A percentile compares a stretch with the other conserved stretches of the same genome.
Conservation (phyloP, 306 rosid species). For the Oxytropis ochrocephala region DNA sequence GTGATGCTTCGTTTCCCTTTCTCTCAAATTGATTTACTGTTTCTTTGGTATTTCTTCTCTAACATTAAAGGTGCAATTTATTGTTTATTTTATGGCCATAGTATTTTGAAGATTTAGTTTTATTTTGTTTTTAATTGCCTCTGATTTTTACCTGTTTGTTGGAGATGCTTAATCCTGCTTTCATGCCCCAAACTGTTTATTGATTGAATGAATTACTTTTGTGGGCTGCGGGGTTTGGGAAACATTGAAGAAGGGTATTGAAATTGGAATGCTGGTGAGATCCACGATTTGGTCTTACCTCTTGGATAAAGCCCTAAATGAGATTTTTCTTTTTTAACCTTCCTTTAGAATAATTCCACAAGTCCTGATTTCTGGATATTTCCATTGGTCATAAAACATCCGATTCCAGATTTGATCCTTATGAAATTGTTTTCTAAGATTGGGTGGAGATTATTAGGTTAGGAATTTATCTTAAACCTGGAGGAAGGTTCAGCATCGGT, state of each 20-base stretch:
- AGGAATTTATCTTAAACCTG: not conserved
- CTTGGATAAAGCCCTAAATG: not conserved
- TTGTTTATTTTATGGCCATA: not conserved
- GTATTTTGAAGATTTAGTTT: not conserved
- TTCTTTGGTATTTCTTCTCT: not conserved
- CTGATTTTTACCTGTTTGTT: not conserved
- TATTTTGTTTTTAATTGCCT: constrained; percentile 1
- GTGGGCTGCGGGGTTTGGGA: not conserved
- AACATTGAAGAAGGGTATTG: not conserved
- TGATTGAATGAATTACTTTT: constrained; percentile 1
- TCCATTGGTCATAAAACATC: not conserved
- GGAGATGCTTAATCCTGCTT: constrained; percentile 8
- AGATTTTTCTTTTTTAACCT: not conserved
- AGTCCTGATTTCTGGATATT: not conserved
- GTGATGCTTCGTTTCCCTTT: constrained; percentile 10
- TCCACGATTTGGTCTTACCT: not conserved
- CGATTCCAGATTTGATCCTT: not conserved
- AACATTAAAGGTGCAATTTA: not conserved
- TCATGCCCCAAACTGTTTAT: not conserved
- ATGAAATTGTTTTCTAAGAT: not conserved
- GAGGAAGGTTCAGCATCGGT: not conserved
- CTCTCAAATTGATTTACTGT: not conserved
- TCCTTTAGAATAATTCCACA: not conserved
- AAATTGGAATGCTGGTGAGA: constrained; percentile 1
- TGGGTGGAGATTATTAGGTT: not conserved